Base-by-base conservation (phyloP, 2,329 filamentous ascomycete genomes). In the Phaeosphaeriaceae sp. region DNA sequence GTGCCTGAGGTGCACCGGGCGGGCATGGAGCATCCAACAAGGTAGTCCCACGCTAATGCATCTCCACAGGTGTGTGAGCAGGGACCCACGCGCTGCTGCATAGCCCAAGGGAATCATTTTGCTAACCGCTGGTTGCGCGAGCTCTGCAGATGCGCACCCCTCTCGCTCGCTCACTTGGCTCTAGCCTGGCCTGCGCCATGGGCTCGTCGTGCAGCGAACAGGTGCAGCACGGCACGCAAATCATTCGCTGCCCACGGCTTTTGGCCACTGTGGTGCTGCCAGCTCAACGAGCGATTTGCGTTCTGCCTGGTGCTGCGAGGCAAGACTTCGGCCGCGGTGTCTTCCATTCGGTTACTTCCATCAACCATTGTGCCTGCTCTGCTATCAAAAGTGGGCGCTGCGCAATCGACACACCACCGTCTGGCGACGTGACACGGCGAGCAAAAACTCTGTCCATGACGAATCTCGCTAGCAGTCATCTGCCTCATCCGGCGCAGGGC, bases 401-500 rank as follows among this genome's bases (percentile, higher is more conserved):
- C 21, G 28, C 46, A 28, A 21, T 40, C 23, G 58, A 66, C 60
- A 62, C 65, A 66, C 65, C 62, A 61, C 58, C 35, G 55, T 57
- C 23, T 15, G 32, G 23, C 23, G 24, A 19, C 32, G 65, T 66
- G 61, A 67, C 64, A 56, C 65, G 55, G 60, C 62, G 51, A 64
- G 61, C 60, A 56, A 56, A 30, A 47, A 24, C 59, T 51, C 54
- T 59, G 58, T 60, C 56, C 54, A 68, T 72, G 71, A 72, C 71
- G 63, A 65, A 61, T 47, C 54, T 49, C 60, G 59, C 69, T 70
- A 68, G 48, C 43, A 56, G 73, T 76, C 73, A 75, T 70, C 72
- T 72, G 72, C 60, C 59, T 64, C 65, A 66, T 67, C 70, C 65
- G 72, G 66, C 72, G 73, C 70, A 69, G 65, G 68, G 66, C 66